Evolutionary conservation across 208 protist species (phyloP).

Genomic region (Trypanosomatidae sp.): DNA sequence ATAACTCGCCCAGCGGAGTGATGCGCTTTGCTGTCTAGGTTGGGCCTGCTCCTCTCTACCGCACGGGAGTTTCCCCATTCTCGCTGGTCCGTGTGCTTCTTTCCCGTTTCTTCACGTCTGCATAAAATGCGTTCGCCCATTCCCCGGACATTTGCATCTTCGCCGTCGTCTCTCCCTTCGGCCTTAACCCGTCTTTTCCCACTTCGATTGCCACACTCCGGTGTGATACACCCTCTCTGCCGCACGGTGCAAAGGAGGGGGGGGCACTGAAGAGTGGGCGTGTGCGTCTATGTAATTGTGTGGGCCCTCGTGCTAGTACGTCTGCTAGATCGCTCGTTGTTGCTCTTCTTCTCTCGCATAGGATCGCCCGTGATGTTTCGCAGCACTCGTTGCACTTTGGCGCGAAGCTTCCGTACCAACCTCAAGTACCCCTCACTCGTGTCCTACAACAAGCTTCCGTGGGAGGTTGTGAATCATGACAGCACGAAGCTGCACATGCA

Average conservation of each 20-base stretch:
- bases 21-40: not conserved
- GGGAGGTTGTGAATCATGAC: slow-evolving; percentile 81
- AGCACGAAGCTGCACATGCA: slow-evolving; percentile 75
- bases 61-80: not conserved
- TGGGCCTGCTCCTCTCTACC: not conserved
- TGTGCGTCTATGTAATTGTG: not conserved
- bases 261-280: not conserved
- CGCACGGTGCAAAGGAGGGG: not conserved
- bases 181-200: not conserved
- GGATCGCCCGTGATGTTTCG: slow-evolving; percentile 33
- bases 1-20: not conserved
- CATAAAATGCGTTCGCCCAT: not conserved
- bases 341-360: slow-evolving; percentile 3
- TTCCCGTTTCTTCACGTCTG: not conserved
- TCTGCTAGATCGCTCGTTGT: not conserved
- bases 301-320: not conserved
- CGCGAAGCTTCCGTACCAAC: slow-evolving; percentile 60
- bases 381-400: slow-evolving; percentile 19
- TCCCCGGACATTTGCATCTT: not conserved
- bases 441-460: slow-evolving; percentile 91
- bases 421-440: slow-evolving; percentile 87
- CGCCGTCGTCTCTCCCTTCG: not conserved
- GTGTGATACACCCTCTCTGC: not conserved
- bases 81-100: not conserved
- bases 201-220: not conserved